Conservation (phyloP, 805 yeast genomes). For the Candida palmyrensis region DNA sequence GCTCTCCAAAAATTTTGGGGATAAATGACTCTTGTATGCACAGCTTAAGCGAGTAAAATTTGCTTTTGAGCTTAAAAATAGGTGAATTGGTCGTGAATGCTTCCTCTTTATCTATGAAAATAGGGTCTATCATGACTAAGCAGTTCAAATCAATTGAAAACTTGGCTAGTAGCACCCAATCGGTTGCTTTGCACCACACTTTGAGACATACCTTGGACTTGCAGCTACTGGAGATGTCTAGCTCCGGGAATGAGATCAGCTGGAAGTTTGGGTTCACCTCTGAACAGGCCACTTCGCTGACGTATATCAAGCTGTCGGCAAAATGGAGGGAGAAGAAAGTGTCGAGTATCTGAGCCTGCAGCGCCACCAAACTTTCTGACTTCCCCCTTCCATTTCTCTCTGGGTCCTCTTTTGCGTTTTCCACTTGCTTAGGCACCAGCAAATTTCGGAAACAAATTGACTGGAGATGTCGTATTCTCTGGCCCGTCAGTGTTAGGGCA, state of each 20-base stretch:
- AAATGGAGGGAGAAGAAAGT: conserved; percentile 1
- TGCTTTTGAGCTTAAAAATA: not conserved
- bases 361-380: too few species aligned
- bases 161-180: not conserved
- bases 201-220: not conserved
- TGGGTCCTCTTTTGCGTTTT: too few species aligned
- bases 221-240: not conserved
- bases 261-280: conserved; percentile 4
- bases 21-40: not conserved
- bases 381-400: too few species aligned
- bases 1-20: not conserved
- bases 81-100: not conserved
- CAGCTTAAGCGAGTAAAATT: not conserved
- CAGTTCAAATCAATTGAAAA: conserved; percentile 2
- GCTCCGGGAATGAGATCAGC: conserved; percentile 1
- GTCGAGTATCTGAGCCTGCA: not conserved
- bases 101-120: not conserved
- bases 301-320: not conserved
- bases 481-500: too few species aligned
- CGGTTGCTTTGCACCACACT: not conserved
- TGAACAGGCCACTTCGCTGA: conserved; percentile 2
- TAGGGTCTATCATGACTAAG: not conserved
- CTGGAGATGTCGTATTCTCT: conserved; percentile 3
- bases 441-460: conserved; percentile 1
- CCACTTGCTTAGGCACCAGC: too few species aligned